Evolutionary conservation across 2,329 filamentous ascomycete species (phyloP).

Genomic region (Xylariaceae sp.): DNA sequence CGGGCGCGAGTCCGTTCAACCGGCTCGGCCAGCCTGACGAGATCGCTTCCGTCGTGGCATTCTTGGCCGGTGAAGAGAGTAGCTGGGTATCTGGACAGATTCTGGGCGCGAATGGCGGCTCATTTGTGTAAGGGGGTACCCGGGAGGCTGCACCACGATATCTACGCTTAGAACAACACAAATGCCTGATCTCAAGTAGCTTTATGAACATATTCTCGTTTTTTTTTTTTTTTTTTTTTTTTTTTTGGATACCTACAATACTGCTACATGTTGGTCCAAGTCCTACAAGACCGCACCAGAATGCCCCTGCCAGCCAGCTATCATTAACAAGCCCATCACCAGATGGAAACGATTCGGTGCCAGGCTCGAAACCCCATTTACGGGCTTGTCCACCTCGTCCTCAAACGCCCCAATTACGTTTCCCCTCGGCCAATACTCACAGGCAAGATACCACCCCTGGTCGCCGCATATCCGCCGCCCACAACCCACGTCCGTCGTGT

Average conservation of each 20-base stretch:
- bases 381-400: conserved; percentile 35
- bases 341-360: too few relatives aligned
- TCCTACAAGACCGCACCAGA: too few relatives aligned
- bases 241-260: too few relatives aligned
- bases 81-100: conserved; percentile 13
- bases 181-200: too few relatives aligned
- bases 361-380: not conserved
- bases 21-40: conserved; percentile 46
- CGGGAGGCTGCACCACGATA: too few relatives aligned
- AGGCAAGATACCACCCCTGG: conserved; percentile 57
- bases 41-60: conserved; percentile 41
- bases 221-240: too few relatives aligned
- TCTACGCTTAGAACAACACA: too few relatives aligned
- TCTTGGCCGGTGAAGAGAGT: conserved; percentile 28
- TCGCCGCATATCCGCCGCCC: conserved; percentile 37
- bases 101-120: conserved; percentile 12
- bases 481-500: conserved; percentile 57
- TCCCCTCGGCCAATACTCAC: conserved; percentile 65
- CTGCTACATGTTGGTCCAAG: too few relatives aligned
- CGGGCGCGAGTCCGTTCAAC: conserved; percentile 36
- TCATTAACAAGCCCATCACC: too few relatives aligned
- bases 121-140: conserved; percentile 8
- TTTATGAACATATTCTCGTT: too few relatives aligned
- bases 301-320: too few relatives aligned
- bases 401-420: conserved; percentile 54